Base-by-base conservation (phyloP, 2,329 filamentous ascomycete genomes). In the Metarhizium brunneum region DNA sequence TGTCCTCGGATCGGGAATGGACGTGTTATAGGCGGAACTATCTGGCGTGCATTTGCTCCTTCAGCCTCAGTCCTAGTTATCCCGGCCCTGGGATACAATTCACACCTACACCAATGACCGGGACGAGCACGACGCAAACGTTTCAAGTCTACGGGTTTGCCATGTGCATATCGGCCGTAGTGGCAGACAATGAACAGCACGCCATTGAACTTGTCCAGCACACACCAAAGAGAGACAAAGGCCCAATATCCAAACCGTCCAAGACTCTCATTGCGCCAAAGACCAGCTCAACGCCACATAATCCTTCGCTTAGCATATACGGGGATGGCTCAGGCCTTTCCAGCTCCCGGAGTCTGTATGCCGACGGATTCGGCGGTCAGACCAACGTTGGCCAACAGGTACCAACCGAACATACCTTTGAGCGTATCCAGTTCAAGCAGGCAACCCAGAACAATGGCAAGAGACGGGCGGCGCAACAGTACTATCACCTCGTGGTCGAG, bases 371-470 rank as follows among this genome's bases (percentile, higher is more conserved):
- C 63, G 65, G 58, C 57, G 60, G 58, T 30, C 54, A 61, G 32
- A 65, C 66, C 35, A 55, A 62, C 2, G 59, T 62, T 29, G 63
- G 69, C 38, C 70, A 74, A 61, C 67, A 50, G 66, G 71, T 73
- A 16, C 74, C 77, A 5, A 79, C 73, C 6, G 81, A 84, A 61
- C 78, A 83, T 59, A 83, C 79, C 0, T 96, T 95, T 66, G 91
- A 96, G 67, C 85, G 92, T 11, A 94, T 96, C 53, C 91, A 96
- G 64, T 96, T 96, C 79, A 95, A 95, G 69, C 89, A 90, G 61
- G 91, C 92, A 1, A 96, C 91, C 0, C 90, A 90, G 29, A 96
- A 96, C 73, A 96, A 96, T 62, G 91, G 91, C 50, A 95, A 95
- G 69, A 81, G 92, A 62, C 80, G 92, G 56, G 91, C 91, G 1